Conservation (phyloP, 805 yeast species). For the Candida railenensis region DNA sequence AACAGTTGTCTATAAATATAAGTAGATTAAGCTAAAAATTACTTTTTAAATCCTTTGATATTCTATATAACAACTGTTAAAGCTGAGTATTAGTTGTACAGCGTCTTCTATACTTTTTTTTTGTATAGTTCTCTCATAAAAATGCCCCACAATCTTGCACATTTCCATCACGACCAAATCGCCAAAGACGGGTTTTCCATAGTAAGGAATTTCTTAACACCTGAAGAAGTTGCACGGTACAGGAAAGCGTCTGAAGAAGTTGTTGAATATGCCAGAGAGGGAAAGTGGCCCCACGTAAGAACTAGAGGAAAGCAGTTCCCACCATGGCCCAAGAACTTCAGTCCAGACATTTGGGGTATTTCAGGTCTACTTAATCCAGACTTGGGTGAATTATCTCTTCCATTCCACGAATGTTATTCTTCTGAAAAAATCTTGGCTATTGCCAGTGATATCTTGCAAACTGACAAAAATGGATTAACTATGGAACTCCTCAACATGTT, state of each 20-base stretch:
- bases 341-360: slow-evolving; percentile 56
- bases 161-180: slow-evolving; percentile 34
- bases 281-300: slow-evolving; percentile 49
- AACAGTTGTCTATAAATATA: neutral
- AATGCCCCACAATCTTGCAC: slow-evolving; percentile 14
- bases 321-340: slow-evolving; percentile 53
- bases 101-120: too few species aligned
- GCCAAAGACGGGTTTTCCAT: slow-evolving; percentile 37
- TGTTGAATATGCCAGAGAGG: slow-evolving; percentile 43
- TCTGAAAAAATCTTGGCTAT: slow-evolving; percentile 36
- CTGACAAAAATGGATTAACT: slow-evolving; percentile 28
- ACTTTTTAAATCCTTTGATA: too few species aligned
- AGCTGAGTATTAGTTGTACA: too few species aligned
- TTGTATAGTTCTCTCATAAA: neutral
- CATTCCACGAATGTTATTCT: slow-evolving; percentile 42
- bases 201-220: slow-evolving; percentile 37
- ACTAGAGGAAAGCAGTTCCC: slow-evolving; percentile 55
- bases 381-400: slow-evolving; percentile 30
- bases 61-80: too few species aligned
- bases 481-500: slow-evolving; percentile 55
- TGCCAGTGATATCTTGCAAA: slow-evolving; percentile 45
- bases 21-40: too few species aligned
- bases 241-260: slow-evolving; percentile 34
- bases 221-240: slow-evolving; percentile 38
- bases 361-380: slow-evolving; percentile 49